Evolutionary conservation across 257 asterid genomes (phyloP).

Genomic region (Lycium barbarum): DNA sequence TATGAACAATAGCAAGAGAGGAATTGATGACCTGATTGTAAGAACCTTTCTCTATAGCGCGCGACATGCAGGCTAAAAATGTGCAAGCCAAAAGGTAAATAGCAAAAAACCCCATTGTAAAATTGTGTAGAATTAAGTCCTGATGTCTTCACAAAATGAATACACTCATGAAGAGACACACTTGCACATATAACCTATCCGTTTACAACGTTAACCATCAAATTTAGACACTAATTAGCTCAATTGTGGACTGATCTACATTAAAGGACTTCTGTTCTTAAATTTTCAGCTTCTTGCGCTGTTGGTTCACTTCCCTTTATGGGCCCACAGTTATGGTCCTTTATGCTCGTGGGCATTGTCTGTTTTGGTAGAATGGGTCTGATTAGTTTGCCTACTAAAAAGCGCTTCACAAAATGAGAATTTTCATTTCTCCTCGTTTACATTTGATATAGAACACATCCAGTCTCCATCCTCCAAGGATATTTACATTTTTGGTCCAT

Average conservation of each 20-base stretch:
- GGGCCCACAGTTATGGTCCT: not conserved
- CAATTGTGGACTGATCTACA: not conserved
- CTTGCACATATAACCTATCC: not conserved
- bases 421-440: not conserved
- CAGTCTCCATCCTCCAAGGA: not conserved
- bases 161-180: not conserved
- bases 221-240: not conserved
- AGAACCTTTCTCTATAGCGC: not conserved
- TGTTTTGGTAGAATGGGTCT: not conserved
- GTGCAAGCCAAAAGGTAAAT: not conserved
- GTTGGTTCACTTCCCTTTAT: not conserved
- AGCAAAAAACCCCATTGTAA: not conserved
- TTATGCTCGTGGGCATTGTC: not conserved
- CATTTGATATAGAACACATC: not conserved
- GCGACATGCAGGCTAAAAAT: not conserved
- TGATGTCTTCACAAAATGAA: not conserved
- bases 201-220: not conserved
- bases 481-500: not conserved
- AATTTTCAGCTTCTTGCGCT: not conserved
- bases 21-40: not conserved
- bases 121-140: not conserved
- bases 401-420: not conserved
- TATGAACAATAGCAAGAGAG: not conserved
- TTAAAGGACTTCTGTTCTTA: not conserved
- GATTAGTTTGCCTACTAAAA: not conserved